Conservation (phyloP, 139 green algal species). For the Zygnema circumcarinatum region DNA sequence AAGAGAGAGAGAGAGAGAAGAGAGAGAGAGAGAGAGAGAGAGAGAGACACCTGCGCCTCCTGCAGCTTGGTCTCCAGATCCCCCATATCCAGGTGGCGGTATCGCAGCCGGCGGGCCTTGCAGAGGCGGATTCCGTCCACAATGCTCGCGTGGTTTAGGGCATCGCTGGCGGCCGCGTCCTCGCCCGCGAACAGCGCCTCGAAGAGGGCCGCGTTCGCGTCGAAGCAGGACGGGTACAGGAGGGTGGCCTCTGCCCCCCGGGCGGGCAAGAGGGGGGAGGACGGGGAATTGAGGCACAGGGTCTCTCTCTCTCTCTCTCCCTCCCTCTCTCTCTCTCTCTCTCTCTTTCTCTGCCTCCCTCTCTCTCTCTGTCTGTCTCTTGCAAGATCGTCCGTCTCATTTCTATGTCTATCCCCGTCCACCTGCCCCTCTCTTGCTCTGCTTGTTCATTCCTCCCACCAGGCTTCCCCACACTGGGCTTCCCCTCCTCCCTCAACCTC, state of each 20-base stretch:
- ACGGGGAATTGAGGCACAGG: background rate
- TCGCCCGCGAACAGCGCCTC: conserved; percentile 72
- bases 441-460: no score
- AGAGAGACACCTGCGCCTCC: background rate
- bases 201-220: conserved; percentile 79
- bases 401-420: no score
- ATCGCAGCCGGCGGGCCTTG: conserved; percentile 63
- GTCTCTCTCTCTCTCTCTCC: no score
- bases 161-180: conserved; percentile 74
- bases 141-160: conserved; percentile 80
- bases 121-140: conserved; percentile 81
- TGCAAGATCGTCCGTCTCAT: no score
- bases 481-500: no score
- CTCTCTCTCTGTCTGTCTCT: no score
- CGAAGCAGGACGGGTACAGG: conserved; percentile 76
- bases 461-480: no score
- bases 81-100: conserved; percentile 55
- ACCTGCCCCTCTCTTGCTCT: no score
- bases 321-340: no score
- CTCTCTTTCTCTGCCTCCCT: no score
- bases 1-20: no score
- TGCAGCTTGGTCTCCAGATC: conserved; percentile 58
- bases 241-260: conserved; percentile 67
- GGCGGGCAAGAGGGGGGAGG: background rate
- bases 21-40: no score